These are phyloP conservation scores for Lotmaria passim DNA, from an alignment of 208 protist species.

Conservation along the genomic window DNA sequence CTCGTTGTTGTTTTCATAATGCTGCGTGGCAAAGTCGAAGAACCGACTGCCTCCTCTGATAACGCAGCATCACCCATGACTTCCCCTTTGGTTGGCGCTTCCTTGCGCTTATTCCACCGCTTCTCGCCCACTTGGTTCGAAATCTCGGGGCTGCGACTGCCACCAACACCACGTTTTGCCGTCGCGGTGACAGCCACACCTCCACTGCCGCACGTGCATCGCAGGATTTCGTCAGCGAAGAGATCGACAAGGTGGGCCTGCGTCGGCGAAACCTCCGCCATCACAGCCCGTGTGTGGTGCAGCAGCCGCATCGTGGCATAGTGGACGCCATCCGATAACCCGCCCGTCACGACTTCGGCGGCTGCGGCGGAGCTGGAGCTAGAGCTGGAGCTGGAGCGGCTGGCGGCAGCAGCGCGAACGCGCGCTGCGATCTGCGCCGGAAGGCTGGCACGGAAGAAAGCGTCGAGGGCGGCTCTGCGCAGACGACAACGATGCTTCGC, in stretches of 20 bases:
- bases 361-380: too few relatives aligned
- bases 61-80: not conserved
- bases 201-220: not conserved
- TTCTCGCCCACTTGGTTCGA: too few relatives aligned
- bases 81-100: too few relatives aligned
- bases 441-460: conserved; percentile 25
- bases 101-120: too few relatives aligned
- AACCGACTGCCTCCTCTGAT: too few relatives aligned
- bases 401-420: not conserved
- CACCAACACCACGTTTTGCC: too few relatives aligned
- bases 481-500: conserved; percentile 17
- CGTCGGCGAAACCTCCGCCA: conserved; percentile 27
- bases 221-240: conserved; percentile 15
- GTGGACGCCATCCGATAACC: conserved; percentile 9
- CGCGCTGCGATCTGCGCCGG: conserved; percentile 19
- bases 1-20: conserved; percentile 16
- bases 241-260: conserved; percentile 34
- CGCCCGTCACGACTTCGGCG: not conserved
- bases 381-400: too few relatives aligned
- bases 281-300: conserved; percentile 25
- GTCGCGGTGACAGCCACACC: not conserved
- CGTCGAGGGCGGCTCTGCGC: conserved; percentile 25
- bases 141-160: not conserved
- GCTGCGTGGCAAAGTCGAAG: not conserved
- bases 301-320: conserved; percentile 10